Conservation (phyloP, 2,329 filamentous ascomycete species). For the Botrytis aclada region DNA sequence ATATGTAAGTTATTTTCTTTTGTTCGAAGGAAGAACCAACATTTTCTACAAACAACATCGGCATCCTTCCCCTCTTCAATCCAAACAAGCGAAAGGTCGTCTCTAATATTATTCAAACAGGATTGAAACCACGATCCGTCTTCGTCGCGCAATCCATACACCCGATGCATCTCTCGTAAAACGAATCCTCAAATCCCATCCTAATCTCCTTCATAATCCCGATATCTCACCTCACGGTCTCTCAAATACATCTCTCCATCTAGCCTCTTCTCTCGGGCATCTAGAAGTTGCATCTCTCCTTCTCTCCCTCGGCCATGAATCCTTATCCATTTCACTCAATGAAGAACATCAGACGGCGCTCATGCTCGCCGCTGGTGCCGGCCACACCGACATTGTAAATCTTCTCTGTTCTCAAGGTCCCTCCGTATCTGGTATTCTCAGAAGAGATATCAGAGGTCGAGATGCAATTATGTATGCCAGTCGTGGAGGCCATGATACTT, state of each 20-base stretch:
- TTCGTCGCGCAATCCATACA: slow-evolving; percentile 79
- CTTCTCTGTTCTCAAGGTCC: slow-evolving; percentile 65
- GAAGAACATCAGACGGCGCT: slow-evolving; percentile 76
- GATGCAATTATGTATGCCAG: slow-evolving; percentile 70
- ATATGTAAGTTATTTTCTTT: slow-evolving; percentile 16
- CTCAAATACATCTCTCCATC: slow-evolving; percentile 80
- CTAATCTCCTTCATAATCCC: slow-evolving; percentile 71
- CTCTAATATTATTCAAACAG: slow-evolving; percentile 41
- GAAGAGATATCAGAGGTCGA: slow-evolving; percentile 63
- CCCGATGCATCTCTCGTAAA: slow-evolving; percentile 66
- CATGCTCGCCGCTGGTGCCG: slow-evolving; percentile 69
- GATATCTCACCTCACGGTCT: slow-evolving; percentile 62
- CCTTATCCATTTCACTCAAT: slow-evolving; percentile 67
- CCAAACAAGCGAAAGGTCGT: neutral
- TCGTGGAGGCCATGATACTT: slow-evolving; percentile 59
- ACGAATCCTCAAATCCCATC: slow-evolving; percentile 73
- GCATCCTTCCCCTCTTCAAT: neutral
- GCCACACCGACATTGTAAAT: slow-evolving; percentile 71
- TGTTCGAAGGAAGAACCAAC: neutral
- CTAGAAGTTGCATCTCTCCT: slow-evolving; percentile 69
- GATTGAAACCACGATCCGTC: slow-evolving; percentile 74
- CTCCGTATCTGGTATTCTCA: slow-evolving; percentile 37
- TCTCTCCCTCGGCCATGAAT: slow-evolving; percentile 66
- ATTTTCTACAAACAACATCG: neutral
- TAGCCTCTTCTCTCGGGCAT: slow-evolving; percentile 72